A percentile compares a stretch with the other conserved stretches of the same genome.
Evolutionary conservation across 2,329 filamentous ascomycete genomes (phyloP).

Genomic region (Ophiostoma sp.): DNA sequence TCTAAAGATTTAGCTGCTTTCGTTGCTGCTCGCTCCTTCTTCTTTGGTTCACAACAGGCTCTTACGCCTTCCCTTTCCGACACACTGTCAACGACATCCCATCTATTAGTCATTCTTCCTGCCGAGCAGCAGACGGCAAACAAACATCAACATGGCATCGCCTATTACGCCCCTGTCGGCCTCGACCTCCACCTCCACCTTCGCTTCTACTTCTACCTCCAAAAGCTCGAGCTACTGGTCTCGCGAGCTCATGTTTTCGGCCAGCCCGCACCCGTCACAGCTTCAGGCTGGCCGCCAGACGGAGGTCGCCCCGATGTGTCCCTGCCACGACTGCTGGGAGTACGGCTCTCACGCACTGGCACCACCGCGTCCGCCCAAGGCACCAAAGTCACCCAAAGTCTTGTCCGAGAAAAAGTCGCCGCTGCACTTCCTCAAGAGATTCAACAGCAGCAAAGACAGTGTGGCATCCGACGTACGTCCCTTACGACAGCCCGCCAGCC

Average conservation of each 20-base stretch:
- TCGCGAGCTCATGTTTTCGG: conserved; percentile 6
- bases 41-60: background rate
- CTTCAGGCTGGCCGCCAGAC: conserved; percentile 21
- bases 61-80: background rate
- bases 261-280: conserved; percentile 22
- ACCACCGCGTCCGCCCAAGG: conserved; percentile 17
- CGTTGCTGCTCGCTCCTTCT: background rate
- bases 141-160: background rate
- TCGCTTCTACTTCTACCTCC: background rate
- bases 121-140: background rate
- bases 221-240: background rate
- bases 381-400: background rate
- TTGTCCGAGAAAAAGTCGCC: conserved; percentile 16
- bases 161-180: background rate
- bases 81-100: background rate
- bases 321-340: conserved; percentile 26
- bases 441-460: conserved; percentile 24
- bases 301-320: conserved; percentile 25
- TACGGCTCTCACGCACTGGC: conserved; percentile 22
- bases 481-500: conserved; percentile 12
- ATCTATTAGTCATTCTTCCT: background rate
- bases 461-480: conserved; percentile 23
- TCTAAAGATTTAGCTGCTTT: background rate
- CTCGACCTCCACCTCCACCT: background rate
- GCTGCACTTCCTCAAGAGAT: conserved; percentile 14